Percentiles rank a stretch among this genome's conserved stretches.
phyloP scores from a whole-genome alignment of 768 basidiomycete species.

The Hygrocybe coccinea region DNA sequence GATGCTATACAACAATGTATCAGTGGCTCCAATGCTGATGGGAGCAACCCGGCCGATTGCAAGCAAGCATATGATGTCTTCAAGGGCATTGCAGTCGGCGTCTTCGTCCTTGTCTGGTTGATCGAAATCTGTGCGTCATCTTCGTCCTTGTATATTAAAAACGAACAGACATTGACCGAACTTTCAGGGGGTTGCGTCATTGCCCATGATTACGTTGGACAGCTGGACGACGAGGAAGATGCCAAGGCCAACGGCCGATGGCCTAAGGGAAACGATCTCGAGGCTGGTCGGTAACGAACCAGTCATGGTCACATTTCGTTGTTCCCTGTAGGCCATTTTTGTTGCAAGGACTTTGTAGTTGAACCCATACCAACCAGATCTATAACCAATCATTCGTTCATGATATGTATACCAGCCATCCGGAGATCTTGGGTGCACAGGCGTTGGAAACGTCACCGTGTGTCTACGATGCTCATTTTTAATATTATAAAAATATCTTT shows the following conservation, averaged over 20 bases:
- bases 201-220: conserved; percentile 39
- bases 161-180: conserved; percentile 1
- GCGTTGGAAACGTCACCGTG: no score
- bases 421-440: no score
- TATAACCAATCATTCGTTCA: no score
- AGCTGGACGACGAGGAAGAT: conserved; percentile 41
- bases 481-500: no score
- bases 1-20: conserved; percentile 38
- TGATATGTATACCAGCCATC: no score
- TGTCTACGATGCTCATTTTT: no score
- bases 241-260: not conserved
- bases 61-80: conserved; percentile 35
- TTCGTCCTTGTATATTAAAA: not conserved
- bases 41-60: conserved; percentile 20
- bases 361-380: no score
- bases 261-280: not conserved
- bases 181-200: conserved; percentile 44
- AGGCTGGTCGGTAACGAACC: not conserved
- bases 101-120: conserved; percentile 44
- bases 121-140: conserved; percentile 43
- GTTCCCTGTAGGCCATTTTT: no score
- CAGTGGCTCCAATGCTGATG: conserved; percentile 25
- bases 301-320: no score
- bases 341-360: no score
- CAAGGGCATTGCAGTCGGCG: conserved; percentile 39